phyloP scores from a whole-genome alignment of 1,139 yeast genomes.

The Kluyveromyces sp. region DNA sequence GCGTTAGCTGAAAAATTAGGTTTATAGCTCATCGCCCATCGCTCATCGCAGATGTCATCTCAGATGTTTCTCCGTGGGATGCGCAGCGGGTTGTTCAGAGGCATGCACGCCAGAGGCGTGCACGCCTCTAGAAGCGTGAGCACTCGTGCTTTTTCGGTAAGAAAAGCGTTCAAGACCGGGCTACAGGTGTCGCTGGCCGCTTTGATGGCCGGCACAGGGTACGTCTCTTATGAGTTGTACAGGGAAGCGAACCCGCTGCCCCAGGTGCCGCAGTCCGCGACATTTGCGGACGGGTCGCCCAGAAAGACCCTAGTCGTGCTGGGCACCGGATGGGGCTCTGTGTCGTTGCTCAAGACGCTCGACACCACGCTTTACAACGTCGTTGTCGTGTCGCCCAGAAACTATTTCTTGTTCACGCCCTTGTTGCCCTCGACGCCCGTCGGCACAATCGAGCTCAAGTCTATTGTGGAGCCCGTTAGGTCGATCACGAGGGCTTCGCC shows the following conservation, averaged over 20 bases:
- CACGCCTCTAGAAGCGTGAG: not conserved
- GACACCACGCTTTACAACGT: constrained; percentile 86
- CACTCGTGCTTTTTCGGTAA: constrained; percentile 23
- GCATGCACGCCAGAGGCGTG: not conserved
- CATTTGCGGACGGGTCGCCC: constrained; percentile 59
- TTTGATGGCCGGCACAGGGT: constrained; percentile 39
- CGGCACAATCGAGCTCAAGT: constrained; percentile 84
- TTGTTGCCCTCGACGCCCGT: constrained; percentile 90
- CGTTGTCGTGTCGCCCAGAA: constrained; percentile 85
- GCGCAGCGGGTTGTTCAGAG: too few species aligned
- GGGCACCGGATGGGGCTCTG: constrained; percentile 95
- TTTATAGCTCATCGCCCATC: too few species aligned
- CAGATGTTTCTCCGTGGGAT: not conserved
- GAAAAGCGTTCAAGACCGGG: constrained; percentile 26
- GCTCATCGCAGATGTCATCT: not conserved
- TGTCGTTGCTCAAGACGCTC: constrained; percentile 71
- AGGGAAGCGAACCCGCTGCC: constrained; percentile 54
- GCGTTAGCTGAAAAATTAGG: too few species aligned
- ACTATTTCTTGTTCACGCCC: constrained; percentile 91
- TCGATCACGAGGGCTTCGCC: constrained; percentile 63
- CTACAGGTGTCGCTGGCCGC: constrained; percentile 37
- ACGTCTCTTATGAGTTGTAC: constrained; percentile 50
- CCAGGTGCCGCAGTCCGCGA: constrained; percentile 54
- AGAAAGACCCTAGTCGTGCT: constrained; percentile 84
- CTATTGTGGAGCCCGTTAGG: constrained; percentile 82